Base-by-base conservation (phyloP, 2,329 filamentous ascomycete species). In the Fusarium torulosum region DNA sequence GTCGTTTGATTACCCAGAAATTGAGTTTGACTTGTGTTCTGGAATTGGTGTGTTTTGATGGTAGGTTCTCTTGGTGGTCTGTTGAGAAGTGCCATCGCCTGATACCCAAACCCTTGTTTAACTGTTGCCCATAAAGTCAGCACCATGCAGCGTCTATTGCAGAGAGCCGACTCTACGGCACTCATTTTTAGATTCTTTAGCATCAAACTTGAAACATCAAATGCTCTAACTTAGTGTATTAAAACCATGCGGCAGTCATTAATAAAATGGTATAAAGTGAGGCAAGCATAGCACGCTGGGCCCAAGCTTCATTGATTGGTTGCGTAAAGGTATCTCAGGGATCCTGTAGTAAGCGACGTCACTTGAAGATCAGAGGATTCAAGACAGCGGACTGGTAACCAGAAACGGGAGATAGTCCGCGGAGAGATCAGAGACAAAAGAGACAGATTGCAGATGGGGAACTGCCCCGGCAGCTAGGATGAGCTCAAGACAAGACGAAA, bases 401-500 rank as follows among this genome's bases (percentile, higher is more conserved):
- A n/a, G 33, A 58, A 59, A 47, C 15, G 46, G 67, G 21, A 53
- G 37, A 42, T 20, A 43, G 49, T 46, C 58, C 64, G 64, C 51
- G 60, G 49, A 63, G 37, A 70, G 70, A 72, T 72, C 67, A 67
- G 50, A 70, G 62, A 66, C 59, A 57, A 60, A 52, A 62, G 59
- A 67, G 61, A 42, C 53, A 59, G 62, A n/a, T 51, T 69, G 59
- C 68, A 72, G 63, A 69, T 71, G 67, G 61, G 54, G 70, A 70
- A 71, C 59, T 61, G 49, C 50, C 59, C 59, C 71, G 68, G 71
- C 61, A 74, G 66, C 71, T 74, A 61, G 59, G 56, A 55, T 55
- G 49, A 33, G 37, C 54, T 52, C 49, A 71, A 60, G 61, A 58
- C 51, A 46, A 63, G 66, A 71, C 63, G 66, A 73, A 72, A 59